These are phyloP conservation scores for Talaromyces piceae DNA, from an alignment of 2,329 filamentous ascomycete genomes.

Conservation along the genomic window DNA sequence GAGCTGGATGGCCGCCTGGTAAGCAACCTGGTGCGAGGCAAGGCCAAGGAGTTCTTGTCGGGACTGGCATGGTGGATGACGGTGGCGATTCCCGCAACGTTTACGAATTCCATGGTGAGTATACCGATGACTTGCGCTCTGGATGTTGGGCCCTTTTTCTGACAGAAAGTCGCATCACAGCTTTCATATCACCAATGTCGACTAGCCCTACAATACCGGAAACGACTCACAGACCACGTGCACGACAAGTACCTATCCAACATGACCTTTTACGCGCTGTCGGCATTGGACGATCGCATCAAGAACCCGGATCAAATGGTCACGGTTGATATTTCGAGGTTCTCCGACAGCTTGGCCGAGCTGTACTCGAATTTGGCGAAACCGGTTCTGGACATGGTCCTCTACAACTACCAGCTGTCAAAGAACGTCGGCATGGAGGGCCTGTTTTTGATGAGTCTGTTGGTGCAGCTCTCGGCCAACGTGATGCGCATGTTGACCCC, in stretches of 20 bases:
- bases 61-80: slow-evolving; percentile 98
- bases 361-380: slow-evolving; percentile 96
- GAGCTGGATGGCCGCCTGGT: slow-evolving; percentile 92
- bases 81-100: slow-evolving; percentile 89
- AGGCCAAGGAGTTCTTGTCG: slow-evolving; percentile 79
- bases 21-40: slow-evolving; percentile 84
- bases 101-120: slow-evolving; percentile 95
- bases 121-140: background rate
- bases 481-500: slow-evolving; percentile 92
- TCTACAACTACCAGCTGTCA: slow-evolving; percentile 92
- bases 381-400: slow-evolving; percentile 86
- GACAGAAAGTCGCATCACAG: slow-evolving; percentile 40
- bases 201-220: slow-evolving; percentile 84
- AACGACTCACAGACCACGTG: slow-evolving; percentile 85
- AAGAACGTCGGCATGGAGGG: slow-evolving; percentile 94
- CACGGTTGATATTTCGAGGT: slow-evolving; percentile 91
- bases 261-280: slow-evolving; percentile 95
- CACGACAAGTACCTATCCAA: slow-evolving; percentile 96
- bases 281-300: slow-evolving; percentile 90
- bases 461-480: slow-evolving; percentile 87
- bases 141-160: background rate
- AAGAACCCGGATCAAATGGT: slow-evolving; percentile 98
- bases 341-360: slow-evolving; percentile 90
- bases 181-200: slow-evolving; percentile 96
- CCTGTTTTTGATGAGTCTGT: slow-evolving; percentile 85